Percentiles rank a stretch among this genome's conserved stretches.
Evolutionary conservation across 345 rosid species (phyloP).

Genomic region (Turnera subulata): DNA sequence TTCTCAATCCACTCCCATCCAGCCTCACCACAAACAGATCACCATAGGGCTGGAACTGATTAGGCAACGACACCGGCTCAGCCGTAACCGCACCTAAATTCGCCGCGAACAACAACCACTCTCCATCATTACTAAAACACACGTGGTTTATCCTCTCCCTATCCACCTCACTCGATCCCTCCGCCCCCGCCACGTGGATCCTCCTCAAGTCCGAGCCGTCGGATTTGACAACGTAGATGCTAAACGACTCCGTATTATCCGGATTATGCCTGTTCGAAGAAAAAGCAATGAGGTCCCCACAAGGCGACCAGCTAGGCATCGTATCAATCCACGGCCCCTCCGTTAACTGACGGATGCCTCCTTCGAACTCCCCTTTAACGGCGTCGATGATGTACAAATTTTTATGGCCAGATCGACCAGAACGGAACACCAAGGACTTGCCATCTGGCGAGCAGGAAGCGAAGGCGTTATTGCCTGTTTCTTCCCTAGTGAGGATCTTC

Average conservation of each 20-base stretch:
- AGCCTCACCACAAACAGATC: conserved; percentile 51
- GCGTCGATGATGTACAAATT: conserved; percentile 62
- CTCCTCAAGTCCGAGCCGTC: conserved; percentile 65
- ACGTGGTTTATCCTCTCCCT: conserved; percentile 83
- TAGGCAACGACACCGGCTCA: conserved; percentile 76
- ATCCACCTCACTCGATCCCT: conserved; percentile 46
- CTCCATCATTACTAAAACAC: conserved; percentile 63
- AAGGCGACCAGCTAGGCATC: conserved; percentile 85
- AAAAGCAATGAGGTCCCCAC: conserved; percentile 83
- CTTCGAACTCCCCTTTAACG: conserved; percentile 54
- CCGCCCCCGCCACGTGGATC: conserved; percentile 49
- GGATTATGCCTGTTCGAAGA: conserved; percentile 80
- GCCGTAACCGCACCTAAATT: conserved; percentile 62
- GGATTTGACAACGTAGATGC: conserved; percentile 61
- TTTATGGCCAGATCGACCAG: conserved; percentile 73
- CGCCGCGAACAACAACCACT: conserved; percentile 63
- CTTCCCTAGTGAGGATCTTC: conserved; percentile 63
- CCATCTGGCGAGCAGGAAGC: conserved; percentile 89
- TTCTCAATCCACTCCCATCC: conserved; percentile 63
- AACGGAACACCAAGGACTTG: conserved; percentile 65
- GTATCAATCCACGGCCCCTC: conserved; percentile 82
- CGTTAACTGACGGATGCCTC: conserved; percentile 49
- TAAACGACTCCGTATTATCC: conserved; percentile 26
- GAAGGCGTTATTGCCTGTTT: conserved; percentile 83
- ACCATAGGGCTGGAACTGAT: conserved; percentile 87